phyloP scores from a whole-genome alignment of 163 green algal species.

The Volvox carteri region DNA sequence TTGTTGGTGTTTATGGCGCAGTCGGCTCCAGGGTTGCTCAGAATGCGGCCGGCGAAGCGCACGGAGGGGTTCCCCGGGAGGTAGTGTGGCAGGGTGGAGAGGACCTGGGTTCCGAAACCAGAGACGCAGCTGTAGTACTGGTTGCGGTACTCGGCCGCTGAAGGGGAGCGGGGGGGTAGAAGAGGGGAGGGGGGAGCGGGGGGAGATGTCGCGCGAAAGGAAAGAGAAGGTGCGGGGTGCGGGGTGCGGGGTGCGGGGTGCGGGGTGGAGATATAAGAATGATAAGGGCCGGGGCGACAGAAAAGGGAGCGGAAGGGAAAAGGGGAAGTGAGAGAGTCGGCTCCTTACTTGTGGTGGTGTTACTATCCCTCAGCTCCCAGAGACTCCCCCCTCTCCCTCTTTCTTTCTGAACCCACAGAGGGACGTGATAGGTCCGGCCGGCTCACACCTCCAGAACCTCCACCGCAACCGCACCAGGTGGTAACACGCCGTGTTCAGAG shows the following conservation, averaged over 20 bases:
- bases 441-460: too few relatives aligned
- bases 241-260: background rate
- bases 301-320: background rate
- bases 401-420: too few relatives aligned
- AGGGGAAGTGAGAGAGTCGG: too few relatives aligned
- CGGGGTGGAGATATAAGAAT: background rate
- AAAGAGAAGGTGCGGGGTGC: background rate
- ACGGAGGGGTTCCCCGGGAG: conserved; percentile 36
- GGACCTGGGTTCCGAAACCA: conserved; percentile 44
- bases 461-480: too few relatives aligned
- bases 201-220: background rate
- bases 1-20: conserved; percentile 55
- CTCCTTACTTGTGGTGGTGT: too few relatives aligned
- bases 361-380: too few relatives aligned
- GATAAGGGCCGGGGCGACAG: background rate
- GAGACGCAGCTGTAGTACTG: conserved; percentile 28
- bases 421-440: too few relatives aligned
- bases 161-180: background rate
- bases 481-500: too few relatives aligned
- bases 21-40: conserved; percentile 25
- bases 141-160: conserved; percentile 38
- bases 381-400: too few relatives aligned
- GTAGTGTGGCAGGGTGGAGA: conserved; percentile 21
- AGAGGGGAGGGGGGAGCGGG: background rate
- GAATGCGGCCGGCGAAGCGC: background rate